These are phyloP conservation scores for Prunus padus DNA, from an alignment of 306 rosid genomes.

Conservation along the genomic window DNA sequence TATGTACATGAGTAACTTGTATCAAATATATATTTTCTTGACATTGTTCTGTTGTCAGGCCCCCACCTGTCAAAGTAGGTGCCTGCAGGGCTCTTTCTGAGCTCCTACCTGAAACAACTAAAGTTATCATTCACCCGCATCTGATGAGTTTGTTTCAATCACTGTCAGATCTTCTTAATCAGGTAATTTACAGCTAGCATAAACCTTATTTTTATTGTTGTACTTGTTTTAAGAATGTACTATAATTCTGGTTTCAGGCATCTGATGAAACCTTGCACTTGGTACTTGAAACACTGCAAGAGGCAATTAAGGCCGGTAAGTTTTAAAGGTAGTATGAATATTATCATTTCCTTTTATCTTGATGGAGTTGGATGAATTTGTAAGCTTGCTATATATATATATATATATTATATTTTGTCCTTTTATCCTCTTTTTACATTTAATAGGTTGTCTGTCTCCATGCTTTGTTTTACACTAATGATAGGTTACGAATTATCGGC, in stretches of 20 bases:
- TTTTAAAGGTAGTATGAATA: background rate
- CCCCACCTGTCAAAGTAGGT: conserved; percentile 90
- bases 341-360: background rate
- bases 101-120: conserved; percentile 79
- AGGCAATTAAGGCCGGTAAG: conserved; percentile 73
- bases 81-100: conserved; percentile 86
- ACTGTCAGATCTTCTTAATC: conserved; percentile 76
- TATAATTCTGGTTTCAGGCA: conserved; percentile 60
- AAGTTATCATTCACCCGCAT: conserved; percentile 58
- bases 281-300: conserved; percentile 88
- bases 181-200: conserved; percentile 42
- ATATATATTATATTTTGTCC: background rate
- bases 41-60: conserved; percentile 48
- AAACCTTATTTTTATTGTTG: conserved; percentile 20
- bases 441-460: conserved; percentile 20
- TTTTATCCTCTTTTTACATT: background rate
- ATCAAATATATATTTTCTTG: conserved; percentile 1
- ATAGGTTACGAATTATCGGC: conserved; percentile 64
- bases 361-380: conserved; percentile 2
- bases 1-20: background rate
- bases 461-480: conserved; percentile 21
- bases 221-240: conserved; percentile 22
- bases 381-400: background rate
- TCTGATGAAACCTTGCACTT: conserved; percentile 87
- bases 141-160: conserved; percentile 77